These are phyloP conservation scores for Botrytis fabae DNA, from an alignment of 2,329 filamentous ascomycete genomes.

Conservation along the genomic window DNA sequence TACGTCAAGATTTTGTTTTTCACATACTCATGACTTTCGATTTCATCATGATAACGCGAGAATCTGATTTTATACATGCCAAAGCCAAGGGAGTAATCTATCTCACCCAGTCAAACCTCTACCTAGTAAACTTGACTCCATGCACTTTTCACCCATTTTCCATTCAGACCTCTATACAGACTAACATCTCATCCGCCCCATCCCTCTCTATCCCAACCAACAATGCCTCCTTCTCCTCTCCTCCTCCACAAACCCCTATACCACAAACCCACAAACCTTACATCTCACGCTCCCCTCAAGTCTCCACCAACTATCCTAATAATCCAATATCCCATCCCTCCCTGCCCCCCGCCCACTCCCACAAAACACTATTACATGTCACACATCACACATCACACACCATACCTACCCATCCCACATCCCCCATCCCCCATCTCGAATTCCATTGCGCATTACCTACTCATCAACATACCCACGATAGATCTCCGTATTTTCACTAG, in stretches of 20 bases:
- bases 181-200: neutral
- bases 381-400: neutral
- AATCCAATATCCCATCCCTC: neutral
- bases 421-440: too few relatives aligned
- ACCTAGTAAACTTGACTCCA: neutral
- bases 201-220: neutral
- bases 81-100: neutral
- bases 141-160: neutral
- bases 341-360: neutral
- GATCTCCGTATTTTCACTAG: fast-evolving
- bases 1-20: neutral
- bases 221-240: too few relatives aligned
- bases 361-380: neutral
- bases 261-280: slow-evolving; percentile 17
- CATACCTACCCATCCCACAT: neutral
- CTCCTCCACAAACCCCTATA: neutral
- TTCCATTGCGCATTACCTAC: neutral
- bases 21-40: neutral
- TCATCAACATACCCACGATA: neutral
- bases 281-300: neutral
- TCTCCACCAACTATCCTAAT: neutral
- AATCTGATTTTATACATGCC: too few relatives aligned
- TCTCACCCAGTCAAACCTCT: neutral
- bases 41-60: neutral
- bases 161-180: too few relatives aligned